Evolutionary conservation across 1,139 yeast genomes (phyloP), one percentile per base, ranked within the genome.

Genomic region (Pichiaceae sp.): DNA sequence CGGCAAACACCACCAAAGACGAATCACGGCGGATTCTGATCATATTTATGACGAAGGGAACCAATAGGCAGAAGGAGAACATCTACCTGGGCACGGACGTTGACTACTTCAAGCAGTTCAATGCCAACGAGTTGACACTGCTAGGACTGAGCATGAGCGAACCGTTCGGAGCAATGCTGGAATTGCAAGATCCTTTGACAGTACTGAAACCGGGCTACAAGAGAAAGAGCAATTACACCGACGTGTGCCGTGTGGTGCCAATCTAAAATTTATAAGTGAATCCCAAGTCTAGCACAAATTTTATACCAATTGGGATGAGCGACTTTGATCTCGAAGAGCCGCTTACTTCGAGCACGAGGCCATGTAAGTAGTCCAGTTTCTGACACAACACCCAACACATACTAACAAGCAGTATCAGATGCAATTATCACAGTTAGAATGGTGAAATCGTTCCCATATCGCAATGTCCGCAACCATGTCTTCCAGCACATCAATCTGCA

Each of bases 401-500:
- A 30, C 32, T 30, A 17, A 30, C 32, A 18, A 20, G n/a, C 16
- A 59, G 71, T 70, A 25, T 72, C 80, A 7, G 75, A 72, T 54
- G 79, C 95, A 0, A 74, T 86, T 16, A 58, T 91, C 33, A 91
- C 98, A 0, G 69, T 93, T 9, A 73, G 99, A 37, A 75, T 91
- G 21, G 74, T 91, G 54, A 89, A 89, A 56, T 86, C 96, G 0
- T 91, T 91, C 55, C 93, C 94, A 15, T 89, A 86, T 62, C 69
- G 98, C 57, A 87, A 91, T 47, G 89, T 89, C 41, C 84, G 81
- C 57, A 89, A 87, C 56, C 68, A 82, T 46, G 75, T 93, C 8
- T 62, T 87, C 38, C 75, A 72, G 33, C 73, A 82, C 47, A 70
- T 89, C 35, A 84, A 91, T 59, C 71, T 93, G 50, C 72, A 78